Conservation (phyloP, 257 asterid genomes). For the Nicotiana benthamiana region DNA sequence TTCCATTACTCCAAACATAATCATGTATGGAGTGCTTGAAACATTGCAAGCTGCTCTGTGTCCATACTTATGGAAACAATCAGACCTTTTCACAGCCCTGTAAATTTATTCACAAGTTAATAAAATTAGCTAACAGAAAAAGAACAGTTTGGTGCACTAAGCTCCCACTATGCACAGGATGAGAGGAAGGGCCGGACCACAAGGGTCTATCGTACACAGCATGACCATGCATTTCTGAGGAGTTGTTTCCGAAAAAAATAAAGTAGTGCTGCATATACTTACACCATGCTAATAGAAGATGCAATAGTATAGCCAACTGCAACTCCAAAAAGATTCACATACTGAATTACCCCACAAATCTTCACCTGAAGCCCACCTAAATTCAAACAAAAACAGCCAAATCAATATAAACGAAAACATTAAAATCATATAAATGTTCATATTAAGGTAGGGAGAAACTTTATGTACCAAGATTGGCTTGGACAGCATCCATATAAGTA, state of each 20-base stretch:
- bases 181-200: not conserved
- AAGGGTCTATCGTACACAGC: too few relatives aligned
- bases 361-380: conserved; percentile 42
- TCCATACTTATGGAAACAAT: conserved; percentile 50
- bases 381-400: not conserved
- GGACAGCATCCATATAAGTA: conserved; percentile 63
- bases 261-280: not conserved
- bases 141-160: too few relatives aligned
- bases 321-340: conserved; percentile 50
- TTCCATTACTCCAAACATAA: conserved; percentile 52
- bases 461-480: conserved; percentile 40
- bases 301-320: conserved; percentile 63
- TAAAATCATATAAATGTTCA: not conserved
- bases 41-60: conserved; percentile 48
- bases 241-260: not conserved
- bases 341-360: conserved; percentile 55
- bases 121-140: not conserved
- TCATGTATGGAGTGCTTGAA: conserved; percentile 58
- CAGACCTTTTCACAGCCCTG: conserved; percentile 60
- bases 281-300: conserved; percentile 71
- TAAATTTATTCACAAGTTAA: not conserved
- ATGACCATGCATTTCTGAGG: too few relatives aligned
- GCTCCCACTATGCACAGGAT: not conserved
- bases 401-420: not conserved
- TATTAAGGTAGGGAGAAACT: not conserved